phyloP scores from a whole-genome alignment of 192 early-diverging fungal species.

The Coemansia sp. region DNA sequence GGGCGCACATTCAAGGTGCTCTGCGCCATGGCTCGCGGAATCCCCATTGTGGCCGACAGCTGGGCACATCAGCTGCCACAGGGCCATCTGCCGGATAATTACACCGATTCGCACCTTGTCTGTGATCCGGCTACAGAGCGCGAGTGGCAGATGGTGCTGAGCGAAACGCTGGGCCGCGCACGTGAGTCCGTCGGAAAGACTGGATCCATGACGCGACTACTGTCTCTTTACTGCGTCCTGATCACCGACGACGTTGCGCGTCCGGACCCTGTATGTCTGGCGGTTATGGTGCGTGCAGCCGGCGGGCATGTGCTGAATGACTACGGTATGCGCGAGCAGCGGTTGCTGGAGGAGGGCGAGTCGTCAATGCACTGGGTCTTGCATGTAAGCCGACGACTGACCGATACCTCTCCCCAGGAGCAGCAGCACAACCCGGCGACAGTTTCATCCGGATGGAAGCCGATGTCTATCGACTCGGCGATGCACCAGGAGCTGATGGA shows the following conservation, averaged over 20 bases:
- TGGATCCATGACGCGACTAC: background rate
- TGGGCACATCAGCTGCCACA: conserved; percentile 5
- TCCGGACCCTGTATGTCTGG: conserved; percentile 18
- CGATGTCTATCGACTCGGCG: background rate
- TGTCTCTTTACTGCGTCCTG: conserved; percentile 24
- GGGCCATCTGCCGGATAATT: background rate
- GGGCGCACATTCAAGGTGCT: conserved; percentile 48
- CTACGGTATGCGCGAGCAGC: conserved; percentile 18
- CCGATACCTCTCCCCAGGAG: background rate
- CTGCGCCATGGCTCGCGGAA: conserved; percentile 42
- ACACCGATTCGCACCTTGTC: conserved; percentile 8
- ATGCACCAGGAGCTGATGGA: background rate
- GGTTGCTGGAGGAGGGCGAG: conserved; percentile 5
- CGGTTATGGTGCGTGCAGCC: conserved; percentile 25
- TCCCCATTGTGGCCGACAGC: conserved; percentile 19
- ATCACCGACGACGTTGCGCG: conserved; percentile 10
- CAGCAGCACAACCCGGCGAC: background rate
- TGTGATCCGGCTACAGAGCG: conserved; percentile 28
- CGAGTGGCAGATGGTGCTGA: conserved; percentile 30
- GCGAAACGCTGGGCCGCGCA: conserved; percentile 18
- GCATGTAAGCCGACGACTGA: conserved; percentile 8
- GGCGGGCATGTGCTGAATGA: conserved; percentile 40
- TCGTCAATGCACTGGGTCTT: background rate
- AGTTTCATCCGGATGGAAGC: background rate
- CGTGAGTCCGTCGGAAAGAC: background rate